Base-by-base conservation (phyloP, 2,329 filamentous ascomycete genomes). In the Hawksworthiomyces lignivorus region DNA sequence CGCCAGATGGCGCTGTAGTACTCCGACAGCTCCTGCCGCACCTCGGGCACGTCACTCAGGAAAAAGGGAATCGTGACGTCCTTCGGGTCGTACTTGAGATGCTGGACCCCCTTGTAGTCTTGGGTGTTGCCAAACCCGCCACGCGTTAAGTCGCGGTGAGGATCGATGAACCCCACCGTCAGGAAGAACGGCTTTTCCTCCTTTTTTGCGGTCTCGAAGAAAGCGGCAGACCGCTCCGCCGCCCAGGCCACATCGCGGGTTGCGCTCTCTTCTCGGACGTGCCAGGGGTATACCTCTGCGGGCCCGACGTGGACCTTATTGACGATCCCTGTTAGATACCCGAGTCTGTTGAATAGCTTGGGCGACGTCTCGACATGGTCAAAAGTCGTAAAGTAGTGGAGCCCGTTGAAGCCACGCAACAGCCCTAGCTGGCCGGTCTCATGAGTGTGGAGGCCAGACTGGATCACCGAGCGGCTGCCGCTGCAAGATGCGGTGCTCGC, bases 241-340 rank as follows among this genome's bases (percentile, higher is more conserved):
- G 62, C 54, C 50, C 54, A 58, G 8, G 58, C 57, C 4, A 70
- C 65, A 45, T 73, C 61, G 10, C 68, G 56, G 4, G 55, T 68
- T 5, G 54, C 56, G 40, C 64, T 68, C 44, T 65, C 62, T 27
- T 59, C 52, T 14, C 54, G 42, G 11, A 61, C 48, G 32, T 64
- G 47, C 66, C 67, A 71, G 0, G 62, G 62, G 42, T 68, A 70
- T 1, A 57, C 55, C 5, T 39, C 33, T 0, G 44, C 38, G 0
- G 66, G 67, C 1, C 64, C 64, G 10, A 71, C 68, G 32, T 72
- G 69, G 2, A 71, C 55, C 48, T 72, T 71, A 1, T 65, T 65
- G 4, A 70, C 51, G 17, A 72, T 63, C 0, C 65, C 67, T 3
- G 67, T 71, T 28, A 54, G 56, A 43, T 69, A 69, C 0, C 63